Evolutionary conservation across 306 rosid genomes (phyloP), one percentile per base, ranked within the genome.

Genomic region (Canavalia ensiformis): DNA sequence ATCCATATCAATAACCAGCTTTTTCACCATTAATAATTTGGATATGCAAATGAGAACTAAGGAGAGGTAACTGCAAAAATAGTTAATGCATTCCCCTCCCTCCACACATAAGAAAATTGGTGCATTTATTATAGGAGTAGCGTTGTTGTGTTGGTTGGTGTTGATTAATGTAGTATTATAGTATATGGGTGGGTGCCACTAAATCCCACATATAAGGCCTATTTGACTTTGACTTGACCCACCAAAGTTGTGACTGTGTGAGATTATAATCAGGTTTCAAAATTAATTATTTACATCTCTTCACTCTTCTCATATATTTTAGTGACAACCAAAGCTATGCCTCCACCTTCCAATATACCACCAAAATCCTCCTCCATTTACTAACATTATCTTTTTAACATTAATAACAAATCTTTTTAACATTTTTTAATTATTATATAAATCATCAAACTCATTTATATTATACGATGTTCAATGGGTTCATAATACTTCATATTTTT

Each of bases 191-290:
- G 72, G 28, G 72, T 72, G 64, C 55, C 67, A 82, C 6, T 52
- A 12, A 66, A 79, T 46, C 58, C 25, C 67, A 66, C 67, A 56
- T 28, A 44, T 11, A 57, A 41, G 44, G 6, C 10, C 31, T 28
- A 1, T 18, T 54, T 73, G 80, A 62, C 13, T 47, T 68, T 81
- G 84, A 81, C 80, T 51, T 64, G 50, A 81, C 67, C 58, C 69
- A 59, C 5, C 28, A 30, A 67, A 44, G 2, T 70, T 35, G 68
- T 63, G 11, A 29, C 49, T 4, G 63, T 18, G 25, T 72, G 18
- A 4, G 60, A 46, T 31, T 71, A 49, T 50, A 7, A 31, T 6
- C 46, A 1, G 0, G 0, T 7, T 0, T 18, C 7, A 60, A 44
- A 39, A 33, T 18, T 18, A 18, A 60, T 60, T 3, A 60, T 7